These are phyloP conservation scores for Stephania yunnanensis DNA, from an alignment of 164 flowering plant genomes.

Conservation along the genomic window DNA sequence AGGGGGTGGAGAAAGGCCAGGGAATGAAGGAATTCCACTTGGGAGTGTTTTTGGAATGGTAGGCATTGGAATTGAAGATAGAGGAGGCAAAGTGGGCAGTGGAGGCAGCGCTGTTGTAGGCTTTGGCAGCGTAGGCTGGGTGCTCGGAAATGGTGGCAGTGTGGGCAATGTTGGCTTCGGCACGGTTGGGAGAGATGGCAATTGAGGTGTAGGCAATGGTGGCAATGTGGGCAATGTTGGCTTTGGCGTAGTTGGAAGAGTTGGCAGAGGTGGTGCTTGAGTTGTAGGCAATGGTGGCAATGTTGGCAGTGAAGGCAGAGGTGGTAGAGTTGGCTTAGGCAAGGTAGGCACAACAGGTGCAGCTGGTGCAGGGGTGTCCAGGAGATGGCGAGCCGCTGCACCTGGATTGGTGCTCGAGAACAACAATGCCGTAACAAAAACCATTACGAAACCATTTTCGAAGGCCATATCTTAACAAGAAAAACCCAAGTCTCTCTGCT, in stretches of 20 bases:
- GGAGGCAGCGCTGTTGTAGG: too few relatives aligned
- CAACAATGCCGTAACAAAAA: neutral
- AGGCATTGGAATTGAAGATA: slow-evolving; percentile 8
- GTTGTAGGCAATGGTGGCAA: neutral
- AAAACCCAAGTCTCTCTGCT: too few relatives aligned
- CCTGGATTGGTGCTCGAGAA: neutral
- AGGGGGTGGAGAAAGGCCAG: slow-evolving; percentile 1
- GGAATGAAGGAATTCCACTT: neutral
- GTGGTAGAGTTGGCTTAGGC: neutral
- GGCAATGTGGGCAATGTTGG: slow-evolving; percentile 5
- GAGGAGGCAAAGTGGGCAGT: neutral
- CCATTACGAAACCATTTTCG: too few relatives aligned
- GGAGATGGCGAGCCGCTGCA: slow-evolving; percentile 4
- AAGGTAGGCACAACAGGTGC: neutral
- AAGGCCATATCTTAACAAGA: too few relatives aligned
- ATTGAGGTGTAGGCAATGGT: neutral
- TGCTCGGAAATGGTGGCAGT: neutral
- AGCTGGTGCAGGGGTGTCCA: slow-evolving; percentile 6
- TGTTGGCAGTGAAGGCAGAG: neutral
- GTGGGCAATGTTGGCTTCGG: slow-evolving; percentile 2
- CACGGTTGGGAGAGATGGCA: neutral
- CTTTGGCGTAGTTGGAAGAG: neutral
- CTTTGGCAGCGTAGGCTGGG: slow-evolving; percentile 3
- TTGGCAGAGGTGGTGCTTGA: neutral
- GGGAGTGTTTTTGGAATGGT: slow-evolving; percentile 5